phyloP scores from a whole-genome alignment of 768 basidiomycete genomes.

The Leccinum boreale region DNA sequence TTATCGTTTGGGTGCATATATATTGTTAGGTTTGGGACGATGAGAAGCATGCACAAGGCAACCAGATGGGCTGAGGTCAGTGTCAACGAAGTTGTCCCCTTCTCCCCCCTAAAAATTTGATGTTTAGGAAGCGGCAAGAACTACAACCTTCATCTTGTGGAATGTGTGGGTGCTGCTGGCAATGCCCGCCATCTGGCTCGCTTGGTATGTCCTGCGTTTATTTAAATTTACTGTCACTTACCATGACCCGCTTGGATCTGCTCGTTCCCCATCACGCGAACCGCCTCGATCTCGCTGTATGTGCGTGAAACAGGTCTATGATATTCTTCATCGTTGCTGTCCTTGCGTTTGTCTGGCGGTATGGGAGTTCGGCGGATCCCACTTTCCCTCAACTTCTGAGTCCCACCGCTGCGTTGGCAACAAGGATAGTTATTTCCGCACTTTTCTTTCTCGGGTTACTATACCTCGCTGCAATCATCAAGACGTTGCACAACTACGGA shows the following conservation, averaged over 20 bases:
- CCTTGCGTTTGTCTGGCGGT: constrained; percentile 65
- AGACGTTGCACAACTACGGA: constrained; percentile 61
- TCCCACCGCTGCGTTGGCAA: constrained; percentile 40
- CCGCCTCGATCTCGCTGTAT: not conserved
- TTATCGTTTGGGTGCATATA: constrained; percentile 72
- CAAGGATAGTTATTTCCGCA: constrained; percentile 53
- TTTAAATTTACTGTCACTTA: not conserved
- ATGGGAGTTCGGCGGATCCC: constrained; percentile 46
- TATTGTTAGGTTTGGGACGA: constrained; percentile 66
- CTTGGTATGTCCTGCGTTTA: constrained; percentile 44
- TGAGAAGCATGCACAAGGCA: constrained; percentile 70
- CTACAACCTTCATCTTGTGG: constrained; percentile 49
- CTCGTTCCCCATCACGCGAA: not conserved
- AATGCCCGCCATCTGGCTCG: constrained; percentile 67
- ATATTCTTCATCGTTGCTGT: constrained; percentile 61
- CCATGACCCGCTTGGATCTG: not conserved
- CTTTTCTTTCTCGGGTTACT: constrained; percentile 57
- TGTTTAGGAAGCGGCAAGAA: constrained; percentile 53
- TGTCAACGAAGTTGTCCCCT: not conserved
- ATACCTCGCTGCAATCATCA: constrained; percentile 59
- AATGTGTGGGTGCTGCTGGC: constrained; percentile 70
- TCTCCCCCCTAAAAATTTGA: not conserved
- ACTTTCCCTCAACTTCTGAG: constrained; percentile 35
- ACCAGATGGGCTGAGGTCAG: constrained; percentile 69
- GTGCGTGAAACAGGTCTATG: constrained; percentile 51